Evolutionary conservation across 345 rosid genomes (phyloP), one percentile per base, ranked within the genome.

Genomic region (Gossypium arboreum): DNA sequence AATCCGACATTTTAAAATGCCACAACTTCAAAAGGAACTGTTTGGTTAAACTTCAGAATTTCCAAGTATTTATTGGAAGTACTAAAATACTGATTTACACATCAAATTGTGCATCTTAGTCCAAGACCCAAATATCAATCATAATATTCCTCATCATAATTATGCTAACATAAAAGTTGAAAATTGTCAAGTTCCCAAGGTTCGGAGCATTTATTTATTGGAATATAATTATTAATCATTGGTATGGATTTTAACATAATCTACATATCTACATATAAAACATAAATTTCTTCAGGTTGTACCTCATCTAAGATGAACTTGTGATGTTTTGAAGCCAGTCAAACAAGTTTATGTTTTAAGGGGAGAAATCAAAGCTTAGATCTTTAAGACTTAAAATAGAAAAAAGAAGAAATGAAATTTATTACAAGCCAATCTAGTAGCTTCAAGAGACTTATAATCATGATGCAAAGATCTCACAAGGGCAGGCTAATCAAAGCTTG

Each of bases 1-100:
- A 68, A 16, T 50, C 44, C 39, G 25, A 55, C 22, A 27, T 25
- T 48, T 48, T 7, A 13, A 50, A 68, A 24, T 7, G 43, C 57
- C 57, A 68, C 11, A 50, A 24, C 72, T 68, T 68, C 72, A 68
- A 24, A 48, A 48, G 16, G 54, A 54, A 25, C 50, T 25, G 29
- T 48, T 47, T 48, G 12, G 58, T 68, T 68, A 68, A 68, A 24
- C 22, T 25, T 15, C 44, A 48, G 58, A 25, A 68, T 25, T 50
- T 25, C 54, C 1, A 24, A 48, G 58, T 48, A 68, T 16, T 68
- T 68, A 68, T 50, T 68, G 13, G 8, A 25, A 68, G 17, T 50
- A 48, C 41, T 3, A 29, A 48, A 48, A 17, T 25, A 13, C 43
- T n/a, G 20, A 68, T 48, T 68, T 47, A 68, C 41, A 47, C 12